Percentiles rank a stretch among this genome's conserved stretches.
Conservation (phyloP, 2,329 filamentous ascomycete species). For the Fusarium dimerum region DNA sequence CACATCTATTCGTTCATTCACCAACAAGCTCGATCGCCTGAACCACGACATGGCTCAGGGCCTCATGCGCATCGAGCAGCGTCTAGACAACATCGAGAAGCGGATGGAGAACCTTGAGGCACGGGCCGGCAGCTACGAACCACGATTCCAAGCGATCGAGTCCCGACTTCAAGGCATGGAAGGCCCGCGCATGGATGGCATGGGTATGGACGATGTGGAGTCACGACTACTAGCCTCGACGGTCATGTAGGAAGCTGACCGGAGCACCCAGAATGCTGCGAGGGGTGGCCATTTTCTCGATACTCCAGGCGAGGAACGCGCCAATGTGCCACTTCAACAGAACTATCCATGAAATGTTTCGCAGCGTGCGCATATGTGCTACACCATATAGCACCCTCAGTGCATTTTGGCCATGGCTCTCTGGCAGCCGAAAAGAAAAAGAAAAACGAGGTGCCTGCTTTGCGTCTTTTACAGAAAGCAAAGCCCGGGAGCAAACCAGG, state of each 20-base stretch:
- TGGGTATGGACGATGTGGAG: conserved; percentile 49
- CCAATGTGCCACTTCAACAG: background rate
- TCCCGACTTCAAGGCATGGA: conserved; percentile 44
- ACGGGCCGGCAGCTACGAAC: conserved; percentile 43
- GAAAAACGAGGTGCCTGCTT: conserved; percentile 4
- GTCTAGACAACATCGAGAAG: conserved; percentile 54
- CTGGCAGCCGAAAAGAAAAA: background rate
- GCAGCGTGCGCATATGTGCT: conserved; percentile 4
- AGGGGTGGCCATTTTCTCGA: background rate
- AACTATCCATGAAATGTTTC: conserved; percentile 7
- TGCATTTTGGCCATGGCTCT: conserved; percentile 2
- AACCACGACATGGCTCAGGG: conserved; percentile 57
- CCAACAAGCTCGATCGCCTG: conserved; percentile 61
- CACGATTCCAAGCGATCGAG: conserved; percentile 47
- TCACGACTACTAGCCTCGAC: conserved; percentile 44
- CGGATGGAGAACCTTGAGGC: conserved; percentile 56
- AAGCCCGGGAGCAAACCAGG: conserved; percentile 6
- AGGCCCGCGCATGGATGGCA: conserved; percentile 43
- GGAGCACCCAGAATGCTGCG: conserved; percentile 7
- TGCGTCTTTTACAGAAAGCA: conserved; percentile 10
- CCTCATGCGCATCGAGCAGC: conserved; percentile 51
- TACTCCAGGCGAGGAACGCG: conserved; percentile 8
- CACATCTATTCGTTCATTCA: conserved; percentile 58
- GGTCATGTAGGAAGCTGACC: conserved; percentile 41
- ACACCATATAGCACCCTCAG: background rate